Base-by-base conservation (phyloP, 371 early-diverging fungal genomes). In the Nematocida major region DNA sequence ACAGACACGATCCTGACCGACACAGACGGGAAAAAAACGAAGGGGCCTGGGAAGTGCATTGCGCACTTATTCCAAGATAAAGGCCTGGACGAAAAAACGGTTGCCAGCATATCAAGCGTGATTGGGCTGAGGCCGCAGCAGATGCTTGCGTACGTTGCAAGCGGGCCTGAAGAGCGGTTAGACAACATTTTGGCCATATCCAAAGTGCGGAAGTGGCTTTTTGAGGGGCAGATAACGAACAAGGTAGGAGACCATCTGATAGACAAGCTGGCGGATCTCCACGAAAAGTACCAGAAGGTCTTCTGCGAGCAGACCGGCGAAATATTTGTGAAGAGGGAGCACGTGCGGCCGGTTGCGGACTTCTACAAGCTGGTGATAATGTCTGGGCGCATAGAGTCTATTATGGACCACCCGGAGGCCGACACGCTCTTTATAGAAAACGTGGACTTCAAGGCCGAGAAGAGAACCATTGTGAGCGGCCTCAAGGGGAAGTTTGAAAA, bases 361-460 rank as follows among this genome's bases (percentile, higher is more conserved):
- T 83, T 86, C 76, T 66, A 81, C 51, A 42, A 80, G 43, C 53
- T 83, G 39, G 79, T 84, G 3, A 82, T 86, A 24, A 69, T 63
- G n/a, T 83, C 81, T 22, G 86, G 86, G 5, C 20, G 51, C 42
- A 84, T 86, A 30, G 68, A 45, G 26, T 50, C 61, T 7, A 78
- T 83, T 22, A 70, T 66, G n/a, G 79, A 79, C 54, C 83, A 83
- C 59, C 80, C 79, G 20, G 80, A 79, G 28, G 77, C 81, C 40
- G 83, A 86, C 51, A 81, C 70, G 36, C 68, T 86, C 26, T 84
- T 77, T 78, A 67, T 80, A 26, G 84, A 84, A 59, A 69, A 61
- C 11, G 84, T 86, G 4, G 62, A 79, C 49, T 53, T 66, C 30
- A 73, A 48, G 5, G 59, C 54, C 47, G 68, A 76, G 26, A 77